These are phyloP conservation scores for Fusarium domesticum DNA, from an alignment of 2,329 filamentous ascomycete species.

Conservation along the genomic window DNA sequence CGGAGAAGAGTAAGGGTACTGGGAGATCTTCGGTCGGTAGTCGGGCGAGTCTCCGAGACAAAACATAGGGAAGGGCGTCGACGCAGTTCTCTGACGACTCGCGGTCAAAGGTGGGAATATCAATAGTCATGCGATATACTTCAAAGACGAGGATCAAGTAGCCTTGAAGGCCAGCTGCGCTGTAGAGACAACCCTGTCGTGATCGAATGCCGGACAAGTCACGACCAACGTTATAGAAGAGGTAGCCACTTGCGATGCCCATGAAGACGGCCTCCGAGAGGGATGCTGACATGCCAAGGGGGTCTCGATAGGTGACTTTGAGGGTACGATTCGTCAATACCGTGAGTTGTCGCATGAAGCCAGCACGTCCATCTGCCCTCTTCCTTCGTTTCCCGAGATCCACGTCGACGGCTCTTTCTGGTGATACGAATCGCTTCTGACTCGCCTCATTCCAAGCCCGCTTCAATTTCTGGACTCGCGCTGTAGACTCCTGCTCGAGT, in stretches of 20 bases:
- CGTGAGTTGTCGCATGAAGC: conserved; percentile 58
- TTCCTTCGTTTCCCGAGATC: conserved; percentile 15
- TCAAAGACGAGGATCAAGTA: conserved; percentile 76
- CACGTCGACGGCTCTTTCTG: conserved; percentile 11
- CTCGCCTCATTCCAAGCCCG: conserved; percentile 53
- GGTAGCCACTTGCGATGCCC: conserved; percentile 69
- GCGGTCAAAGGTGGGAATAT: conserved; percentile 73
- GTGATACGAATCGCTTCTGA: conserved; percentile 23
- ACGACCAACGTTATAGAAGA: conserved; percentile 64
- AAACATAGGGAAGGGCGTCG: conserved; percentile 63
- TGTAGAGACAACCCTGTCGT: conserved; percentile 70
- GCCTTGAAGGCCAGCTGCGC: conserved; percentile 67
- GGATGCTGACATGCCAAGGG: conserved; percentile 69
- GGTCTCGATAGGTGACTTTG: conserved; percentile 71
- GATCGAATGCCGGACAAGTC: conserved; percentile 71
- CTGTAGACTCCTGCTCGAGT: conserved; percentile 57
- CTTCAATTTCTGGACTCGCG: conserved; percentile 60
- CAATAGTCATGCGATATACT: conserved; percentile 69
- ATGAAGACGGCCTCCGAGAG: conserved; percentile 68
- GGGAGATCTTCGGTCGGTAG: conserved; percentile 70
- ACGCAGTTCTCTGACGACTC: conserved; percentile 72
- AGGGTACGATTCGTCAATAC: conserved; percentile 69
- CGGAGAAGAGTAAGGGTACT: conserved; percentile 66
- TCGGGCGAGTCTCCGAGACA: conserved; percentile 67
- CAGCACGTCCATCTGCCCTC: conserved; percentile 44